Evolutionary conservation across 306 rosid genomes (phyloP).

Genomic region (Ziziphus jujuba): DNA sequence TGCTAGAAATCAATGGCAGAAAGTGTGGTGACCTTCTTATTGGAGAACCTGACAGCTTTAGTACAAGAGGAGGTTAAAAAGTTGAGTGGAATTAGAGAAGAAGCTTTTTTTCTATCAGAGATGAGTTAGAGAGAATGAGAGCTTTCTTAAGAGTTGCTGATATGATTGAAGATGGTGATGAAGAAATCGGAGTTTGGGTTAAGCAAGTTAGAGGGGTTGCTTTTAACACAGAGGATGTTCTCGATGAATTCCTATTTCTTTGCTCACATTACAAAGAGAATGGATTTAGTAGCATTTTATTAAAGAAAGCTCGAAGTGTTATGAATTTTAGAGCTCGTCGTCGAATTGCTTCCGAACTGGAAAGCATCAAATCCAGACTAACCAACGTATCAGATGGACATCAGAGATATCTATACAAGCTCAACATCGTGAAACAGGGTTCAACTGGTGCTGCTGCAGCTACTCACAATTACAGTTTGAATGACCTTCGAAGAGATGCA

Average conservation of each 20-base stretch:
- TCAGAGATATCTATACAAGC: conserved; percentile 1
- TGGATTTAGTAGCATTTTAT: neutral
- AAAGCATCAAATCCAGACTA: conserved; percentile 34
- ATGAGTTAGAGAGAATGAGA: conserved; percentile 30
- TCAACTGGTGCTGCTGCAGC: conserved; percentile 31
- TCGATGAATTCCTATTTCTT: conserved; percentile 38
- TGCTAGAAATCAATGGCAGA: conserved; percentile 28
- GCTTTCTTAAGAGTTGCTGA: conserved; percentile 43
- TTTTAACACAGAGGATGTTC: conserved; percentile 41
- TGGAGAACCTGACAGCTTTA: conserved; percentile 23
- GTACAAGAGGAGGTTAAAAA: conserved; percentile 25
- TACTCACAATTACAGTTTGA: conserved; percentile 17
- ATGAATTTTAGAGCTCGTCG: conserved; percentile 37
- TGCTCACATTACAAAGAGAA: conserved; percentile 15
- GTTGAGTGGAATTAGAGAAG: conserved; percentile 28
- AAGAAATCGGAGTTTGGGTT: conserved; percentile 40
- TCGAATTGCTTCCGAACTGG: conserved; percentile 31
- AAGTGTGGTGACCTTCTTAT: conserved; percentile 29
- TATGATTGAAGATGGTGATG: conserved; percentile 31
- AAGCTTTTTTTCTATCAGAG: conserved; percentile 27
- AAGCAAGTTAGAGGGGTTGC: conserved; percentile 47
- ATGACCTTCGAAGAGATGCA: conserved; percentile 41
- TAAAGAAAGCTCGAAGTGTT: conserved; percentile 10
- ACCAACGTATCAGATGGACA: conserved; percentile 14
- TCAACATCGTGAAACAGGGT: conserved; percentile 4